Evolutionary conservation across 2,329 filamentous ascomycete genomes (phyloP).

Genomic region (Penicillium sp.): DNA sequence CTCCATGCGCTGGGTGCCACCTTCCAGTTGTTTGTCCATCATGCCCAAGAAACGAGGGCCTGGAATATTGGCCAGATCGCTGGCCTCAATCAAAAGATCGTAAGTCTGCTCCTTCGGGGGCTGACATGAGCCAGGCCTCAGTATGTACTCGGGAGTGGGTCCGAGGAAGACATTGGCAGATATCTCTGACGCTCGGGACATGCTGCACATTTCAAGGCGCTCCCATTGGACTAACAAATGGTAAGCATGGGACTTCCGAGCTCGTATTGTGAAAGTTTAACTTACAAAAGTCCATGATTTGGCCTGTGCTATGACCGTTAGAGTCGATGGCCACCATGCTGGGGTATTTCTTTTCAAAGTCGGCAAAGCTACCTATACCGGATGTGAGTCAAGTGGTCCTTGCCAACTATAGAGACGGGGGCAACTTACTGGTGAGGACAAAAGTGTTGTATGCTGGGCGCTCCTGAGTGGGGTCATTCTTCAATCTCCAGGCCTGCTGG

Average conservation of each 20-base stretch:
- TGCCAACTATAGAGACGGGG: background rate
- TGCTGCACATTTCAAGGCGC: slow-evolving; percentile 86
- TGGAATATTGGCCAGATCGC: slow-evolving; percentile 78
- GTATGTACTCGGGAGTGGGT: slow-evolving; percentile 75
- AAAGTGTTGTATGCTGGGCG: slow-evolving; percentile 84
- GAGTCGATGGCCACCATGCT: slow-evolving; percentile 78
- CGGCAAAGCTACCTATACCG: slow-evolving; percentile 66
- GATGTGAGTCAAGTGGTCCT: slow-evolving; percentile 25
- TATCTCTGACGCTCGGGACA: slow-evolving; percentile 90
- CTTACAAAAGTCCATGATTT: slow-evolving; percentile 81
- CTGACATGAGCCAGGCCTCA: slow-evolving; percentile 48
- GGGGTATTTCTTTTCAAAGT: slow-evolving; percentile 73
- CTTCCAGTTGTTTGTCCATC: slow-evolving; percentile 63
- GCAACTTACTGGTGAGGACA: slow-evolving; percentile 63
- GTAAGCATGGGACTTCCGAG: background rate
- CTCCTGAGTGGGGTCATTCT: slow-evolving; percentile 62
- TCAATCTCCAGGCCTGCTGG: slow-evolving; percentile 75
- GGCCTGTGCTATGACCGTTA: slow-evolving; percentile 72
- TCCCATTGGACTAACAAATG: slow-evolving; percentile 72
- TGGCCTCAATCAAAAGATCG: slow-evolving; percentile 88
- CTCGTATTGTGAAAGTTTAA: slow-evolving; percentile 23
- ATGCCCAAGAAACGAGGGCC: slow-evolving; percentile 70
- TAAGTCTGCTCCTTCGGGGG: slow-evolving; percentile 64
- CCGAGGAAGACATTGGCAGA: slow-evolving; percentile 89
- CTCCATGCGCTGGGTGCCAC: slow-evolving; percentile 66